Percentiles rank a stretch among this genome's conserved stretches.
phyloP scores from a whole-genome alignment of 371 early-diverging fungal species.

The Mucor saturninus region DNA sequence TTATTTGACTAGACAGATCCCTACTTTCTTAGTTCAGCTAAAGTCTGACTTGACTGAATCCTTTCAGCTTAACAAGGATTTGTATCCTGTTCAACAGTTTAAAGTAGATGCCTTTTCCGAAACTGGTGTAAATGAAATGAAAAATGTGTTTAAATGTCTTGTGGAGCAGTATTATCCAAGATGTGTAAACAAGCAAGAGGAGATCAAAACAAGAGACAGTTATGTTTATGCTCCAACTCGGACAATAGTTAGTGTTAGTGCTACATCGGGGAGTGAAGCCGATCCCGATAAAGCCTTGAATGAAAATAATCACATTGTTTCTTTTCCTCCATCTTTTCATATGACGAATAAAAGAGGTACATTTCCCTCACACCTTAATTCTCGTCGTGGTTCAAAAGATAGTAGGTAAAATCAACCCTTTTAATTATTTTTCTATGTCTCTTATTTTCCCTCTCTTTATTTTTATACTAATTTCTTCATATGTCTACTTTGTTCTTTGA shows the following conservation, averaged over 20 bases:
- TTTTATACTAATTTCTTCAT: constrained; percentile 21
- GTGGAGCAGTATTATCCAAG: constrained; percentile 15
- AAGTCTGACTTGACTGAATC: constrained; percentile 32
- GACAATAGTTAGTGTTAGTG: constrained; percentile 10
- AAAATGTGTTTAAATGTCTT: constrained; percentile 27
- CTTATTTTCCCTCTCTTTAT: constrained; percentile 8
- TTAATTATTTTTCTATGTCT: constrained; percentile 10
- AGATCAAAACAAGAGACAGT: constrained; percentile 19
- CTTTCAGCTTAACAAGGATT: constrained; percentile 29
- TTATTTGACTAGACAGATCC: constrained; percentile 37
- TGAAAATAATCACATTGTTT: constrained; percentile 14
- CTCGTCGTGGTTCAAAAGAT: constrained; percentile 48
- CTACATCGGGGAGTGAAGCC: constrained; percentile 28
- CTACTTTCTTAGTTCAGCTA: constrained; percentile 39
- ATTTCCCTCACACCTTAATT: constrained; percentile 14
- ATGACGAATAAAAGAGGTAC: constrained; percentile 18
- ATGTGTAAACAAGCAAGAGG: constrained; percentile 10
- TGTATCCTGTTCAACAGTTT: constrained; percentile 26
- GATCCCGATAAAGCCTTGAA: constrained; percentile 23
- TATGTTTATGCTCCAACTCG: constrained; percentile 41
- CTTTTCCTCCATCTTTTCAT: constrained; percentile 17
- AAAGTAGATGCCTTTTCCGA: constrained; percentile 40
- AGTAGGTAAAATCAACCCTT: constrained; percentile 36
- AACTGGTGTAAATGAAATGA: constrained; percentile 31
- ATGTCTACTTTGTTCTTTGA: constrained; percentile 1